A percentile compares a stretch with the other conserved stretches of the same genome.
phyloP scores from a whole-genome alignment of 306 rosid species.

The Pachyrhizus erosus region DNA sequence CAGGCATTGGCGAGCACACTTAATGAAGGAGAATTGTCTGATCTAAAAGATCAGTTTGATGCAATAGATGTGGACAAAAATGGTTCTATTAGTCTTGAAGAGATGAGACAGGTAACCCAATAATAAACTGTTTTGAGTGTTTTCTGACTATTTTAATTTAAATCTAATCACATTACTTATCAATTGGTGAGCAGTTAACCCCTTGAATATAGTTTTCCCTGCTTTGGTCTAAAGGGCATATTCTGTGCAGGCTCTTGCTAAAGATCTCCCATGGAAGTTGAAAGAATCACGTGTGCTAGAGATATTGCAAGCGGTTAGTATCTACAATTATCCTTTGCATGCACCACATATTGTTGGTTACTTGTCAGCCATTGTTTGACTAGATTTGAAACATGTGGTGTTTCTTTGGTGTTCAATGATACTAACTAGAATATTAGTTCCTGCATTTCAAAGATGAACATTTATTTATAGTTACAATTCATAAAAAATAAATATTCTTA shows the following conservation, averaged over 20 bases:
- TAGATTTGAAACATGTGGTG: slow-evolving; percentile 8
- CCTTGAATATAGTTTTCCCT: slow-evolving; percentile 27
- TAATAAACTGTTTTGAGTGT: slow-evolving; percentile 18
- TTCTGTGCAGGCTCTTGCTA: slow-evolving; percentile 92
- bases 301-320: slow-evolving; percentile 92
- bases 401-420: slow-evolving; percentile 17
- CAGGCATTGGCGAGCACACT: slow-evolving; percentile 99
- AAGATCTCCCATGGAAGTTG: slow-evolving; percentile 97
- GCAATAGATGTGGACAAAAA: slow-evolving; percentile 98
- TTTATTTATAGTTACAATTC: background rate
- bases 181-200: background rate
- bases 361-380: slow-evolving; percentile 4
- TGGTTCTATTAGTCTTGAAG: slow-evolving; percentile 95
- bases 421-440: background rate
- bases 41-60: slow-evolving; percentile 93
- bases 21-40: slow-evolving; percentile 80
- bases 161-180: slow-evolving; percentile 15
- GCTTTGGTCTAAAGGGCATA: slow-evolving; percentile 43
- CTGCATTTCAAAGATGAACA: background rate
- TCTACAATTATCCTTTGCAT: slow-evolving; percentile 32
- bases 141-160: slow-evolving; percentile 7
- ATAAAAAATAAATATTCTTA: no score
- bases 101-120: slow-evolving; percentile 88
- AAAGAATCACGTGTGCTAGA: slow-evolving; percentile 89
- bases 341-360: slow-evolving; percentile 18